A percentile compares a stretch with the other conserved stretches of the same genome.
Conservation (phyloP, 2,329 filamentous ascomycete genomes). For the Diaporthe destruens region DNA sequence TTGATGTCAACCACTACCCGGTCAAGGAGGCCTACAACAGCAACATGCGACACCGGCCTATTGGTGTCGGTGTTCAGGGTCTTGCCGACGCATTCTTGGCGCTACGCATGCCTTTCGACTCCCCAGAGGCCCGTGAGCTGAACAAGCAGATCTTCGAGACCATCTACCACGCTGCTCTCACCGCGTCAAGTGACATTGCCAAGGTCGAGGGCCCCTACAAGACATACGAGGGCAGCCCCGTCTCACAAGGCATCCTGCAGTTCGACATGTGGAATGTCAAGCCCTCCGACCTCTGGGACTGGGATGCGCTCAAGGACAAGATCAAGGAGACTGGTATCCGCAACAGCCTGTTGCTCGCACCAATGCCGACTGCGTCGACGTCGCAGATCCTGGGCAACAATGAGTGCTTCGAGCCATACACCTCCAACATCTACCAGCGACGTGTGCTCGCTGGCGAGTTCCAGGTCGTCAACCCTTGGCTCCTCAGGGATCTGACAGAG, state of each 20-base stretch:
- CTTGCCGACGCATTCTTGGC: conserved; percentile 98
- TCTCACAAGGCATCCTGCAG: conserved; percentile 95
- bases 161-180: conserved; percentile 96
- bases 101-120: conserved; percentile 96
- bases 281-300: conserved; percentile 96
- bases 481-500: conserved; percentile 97
- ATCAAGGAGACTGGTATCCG: conserved; percentile 94
- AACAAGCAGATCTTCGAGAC: conserved; percentile 99
- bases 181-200: conserved; percentile 88
- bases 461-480: conserved; percentile 99
- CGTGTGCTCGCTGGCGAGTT: conserved; percentile 98
- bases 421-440: conserved; percentile 99
- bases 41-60: conserved; percentile 96
- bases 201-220: conserved; percentile 86
- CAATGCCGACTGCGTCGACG: conserved; percentile 97
- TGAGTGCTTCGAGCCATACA: conserved; percentile 99
- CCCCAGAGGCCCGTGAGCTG: conserved; percentile 89
- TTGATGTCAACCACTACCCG: conserved; percentile 99
- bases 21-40: conserved; percentile 92
- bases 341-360: conserved; percentile 94
- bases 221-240: conserved; percentile 92
- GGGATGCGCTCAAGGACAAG: conserved; percentile 87
- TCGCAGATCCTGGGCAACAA: conserved; percentile 99
- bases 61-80: conserved; percentile 97
- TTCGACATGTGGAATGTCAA: conserved; percentile 99